Evolutionary conservation across 495 filamentous ascomycete species (phyloP).

Genomic region (Neurospora discreta): DNA sequence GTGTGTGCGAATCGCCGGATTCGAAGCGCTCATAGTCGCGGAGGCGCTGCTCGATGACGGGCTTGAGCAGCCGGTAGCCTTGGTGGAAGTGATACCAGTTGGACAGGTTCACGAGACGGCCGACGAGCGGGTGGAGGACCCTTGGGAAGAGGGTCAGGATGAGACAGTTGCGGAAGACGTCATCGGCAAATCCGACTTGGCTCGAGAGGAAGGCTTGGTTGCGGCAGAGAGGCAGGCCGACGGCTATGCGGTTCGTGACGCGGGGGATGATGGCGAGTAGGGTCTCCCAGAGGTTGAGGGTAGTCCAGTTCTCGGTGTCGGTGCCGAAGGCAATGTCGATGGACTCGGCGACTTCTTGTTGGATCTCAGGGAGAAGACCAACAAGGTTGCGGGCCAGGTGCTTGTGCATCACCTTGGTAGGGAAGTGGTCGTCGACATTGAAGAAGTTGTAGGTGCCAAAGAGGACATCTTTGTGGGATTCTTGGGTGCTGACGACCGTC

Average conservation of each 20-base stretch:
- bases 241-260: slow-evolving; percentile 22
- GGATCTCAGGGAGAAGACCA: slow-evolving; percentile 20
- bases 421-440: slow-evolving; percentile 18
- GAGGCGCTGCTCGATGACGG: slow-evolving; percentile 20
- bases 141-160: slow-evolving; percentile 25
- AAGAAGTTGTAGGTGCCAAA: slow-evolving; percentile 25
- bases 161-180: slow-evolving; percentile 22
- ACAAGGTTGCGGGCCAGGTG: slow-evolving; percentile 23
- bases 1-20: slow-evolving; percentile 1
- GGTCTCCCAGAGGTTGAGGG: slow-evolving; percentile 24
- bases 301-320: slow-evolving; percentile 23
- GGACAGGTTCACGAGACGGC: slow-evolving; percentile 12
- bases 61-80: slow-evolving; percentile 10
- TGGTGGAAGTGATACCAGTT: slow-evolving; percentile 23
- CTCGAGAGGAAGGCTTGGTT: slow-evolving; percentile 18
- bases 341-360: slow-evolving; percentile 20
- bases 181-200: slow-evolving; percentile 24
- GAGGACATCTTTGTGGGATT: slow-evolving; percentile 21
- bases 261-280: slow-evolving; percentile 21
- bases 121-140: slow-evolving; percentile 23
- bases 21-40: slow-evolving; percentile 15
- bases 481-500: slow-evolving; percentile 17
- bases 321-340: slow-evolving; percentile 20
- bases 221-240: slow-evolving; percentile 16
- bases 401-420: slow-evolving; percentile 23